Conservation (phyloP, 805 yeast species). For the Wickerhamiella dianesei region DNA sequence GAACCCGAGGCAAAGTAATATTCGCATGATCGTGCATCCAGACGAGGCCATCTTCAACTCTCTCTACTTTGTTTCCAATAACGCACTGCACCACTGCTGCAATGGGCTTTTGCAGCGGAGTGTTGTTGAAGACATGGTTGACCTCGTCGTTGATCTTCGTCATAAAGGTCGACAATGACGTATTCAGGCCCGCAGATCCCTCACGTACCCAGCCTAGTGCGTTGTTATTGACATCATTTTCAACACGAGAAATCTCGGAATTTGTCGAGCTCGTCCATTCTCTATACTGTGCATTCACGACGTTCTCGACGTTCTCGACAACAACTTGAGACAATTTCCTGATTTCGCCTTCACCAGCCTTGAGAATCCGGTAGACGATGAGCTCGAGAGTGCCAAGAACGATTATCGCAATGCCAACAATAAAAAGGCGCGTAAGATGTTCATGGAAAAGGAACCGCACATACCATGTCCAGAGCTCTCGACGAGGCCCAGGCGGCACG, state of each 20-base stretch:
- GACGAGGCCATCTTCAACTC: slow-evolving; percentile 54
- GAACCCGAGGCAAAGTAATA: slow-evolving; percentile 37
- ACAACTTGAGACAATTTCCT: slow-evolving; percentile 10
- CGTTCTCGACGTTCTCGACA: slow-evolving; percentile 9
- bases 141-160: slow-evolving; percentile 46
- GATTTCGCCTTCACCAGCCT: slow-evolving; percentile 9
- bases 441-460: slow-evolving; percentile 39
- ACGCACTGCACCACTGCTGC: slow-evolving; percentile 64
- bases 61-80: slow-evolving; percentile 55
- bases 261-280: slow-evolving; percentile 50
- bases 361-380: slow-evolving; percentile 22
- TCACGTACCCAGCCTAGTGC: slow-evolving; percentile 52
- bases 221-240: slow-evolving; percentile 43
- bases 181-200: slow-evolving; percentile 45
- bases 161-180: slow-evolving; percentile 46
- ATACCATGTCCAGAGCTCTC: slow-evolving; percentile 29
- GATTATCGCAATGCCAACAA: slow-evolving; percentile 46
- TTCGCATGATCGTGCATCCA: slow-evolving; percentile 63
- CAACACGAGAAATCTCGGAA: slow-evolving; percentile 34
- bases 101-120: slow-evolving; percentile 52
- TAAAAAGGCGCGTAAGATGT: slow-evolving; percentile 36
- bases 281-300: slow-evolving; percentile 9
- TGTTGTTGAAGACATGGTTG: slow-evolving; percentile 46
- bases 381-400: slow-evolving; percentile 42
- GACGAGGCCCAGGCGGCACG: not conserved